phyloP scores from a whole-genome alignment of 1,284 basidiomycete genomes.

The Inonotus hispidus region DNA sequence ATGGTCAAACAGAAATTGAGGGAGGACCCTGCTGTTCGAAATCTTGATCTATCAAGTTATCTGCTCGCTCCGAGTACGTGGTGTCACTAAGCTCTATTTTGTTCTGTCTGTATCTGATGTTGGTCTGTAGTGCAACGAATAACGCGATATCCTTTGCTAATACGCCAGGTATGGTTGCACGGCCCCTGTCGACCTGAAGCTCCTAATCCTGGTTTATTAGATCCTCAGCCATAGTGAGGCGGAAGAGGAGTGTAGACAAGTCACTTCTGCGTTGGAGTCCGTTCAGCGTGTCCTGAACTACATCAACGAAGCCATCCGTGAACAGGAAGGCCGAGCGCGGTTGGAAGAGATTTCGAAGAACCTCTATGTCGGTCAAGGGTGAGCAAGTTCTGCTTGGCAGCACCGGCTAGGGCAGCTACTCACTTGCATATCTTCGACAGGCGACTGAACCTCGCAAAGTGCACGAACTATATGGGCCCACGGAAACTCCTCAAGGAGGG shows the following conservation, averaged over 20 bases:
- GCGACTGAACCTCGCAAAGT: slow-evolving; percentile 84
- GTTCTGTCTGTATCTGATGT: background rate
- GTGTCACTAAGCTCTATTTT: background rate
- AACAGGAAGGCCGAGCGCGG: slow-evolving; percentile 75
- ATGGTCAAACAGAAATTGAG: slow-evolving; percentile 47
- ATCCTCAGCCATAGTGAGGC: slow-evolving; percentile 77
- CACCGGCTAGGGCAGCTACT: slow-evolving; percentile 1
- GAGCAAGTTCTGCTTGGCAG: slow-evolving; percentile 24
- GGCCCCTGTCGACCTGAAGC: background rate
- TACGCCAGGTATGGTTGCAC: slow-evolving; percentile 55
- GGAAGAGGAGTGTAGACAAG: slow-evolving; percentile 48
- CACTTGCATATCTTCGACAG: slow-evolving; percentile 34
- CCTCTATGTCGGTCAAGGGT: slow-evolving; percentile 86
- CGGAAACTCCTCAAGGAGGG: slow-evolving; percentile 81
- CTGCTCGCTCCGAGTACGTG: slow-evolving; percentile 82
- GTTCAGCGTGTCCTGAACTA: slow-evolving; percentile 70
- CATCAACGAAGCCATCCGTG: slow-evolving; percentile 88
- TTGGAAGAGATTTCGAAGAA: slow-evolving; percentile 69
- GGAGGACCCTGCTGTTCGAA: slow-evolving; percentile 70
- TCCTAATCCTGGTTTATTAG: slow-evolving; percentile 31
- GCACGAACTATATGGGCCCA: slow-evolving; percentile 74
- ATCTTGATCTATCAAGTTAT: slow-evolving; percentile 87
- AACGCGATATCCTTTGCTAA: slow-evolving; percentile 85
- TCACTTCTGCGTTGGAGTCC: slow-evolving; percentile 53
- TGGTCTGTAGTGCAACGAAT: slow-evolving; percentile 80